Evolutionary conservation across 176 grass and related monocot species (phyloP).

Genomic region (Themeda triandra): DNA sequence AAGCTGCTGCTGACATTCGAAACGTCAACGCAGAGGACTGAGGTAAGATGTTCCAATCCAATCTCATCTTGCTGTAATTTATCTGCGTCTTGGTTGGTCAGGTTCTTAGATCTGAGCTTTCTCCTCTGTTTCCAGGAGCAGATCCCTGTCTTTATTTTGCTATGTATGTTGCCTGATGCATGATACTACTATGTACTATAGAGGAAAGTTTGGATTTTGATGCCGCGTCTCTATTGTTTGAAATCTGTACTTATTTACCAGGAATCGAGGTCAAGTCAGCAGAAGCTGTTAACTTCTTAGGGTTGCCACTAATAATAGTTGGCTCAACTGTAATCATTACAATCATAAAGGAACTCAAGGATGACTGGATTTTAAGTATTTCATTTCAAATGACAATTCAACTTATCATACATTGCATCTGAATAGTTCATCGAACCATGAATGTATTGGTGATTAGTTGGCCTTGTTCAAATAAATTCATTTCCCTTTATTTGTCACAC

Average conservation of each 20-base stretch:
- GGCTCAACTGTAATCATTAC: not conserved
- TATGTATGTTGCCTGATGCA: not conserved
- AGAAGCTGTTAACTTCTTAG: not conserved
- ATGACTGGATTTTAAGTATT: not conserved
- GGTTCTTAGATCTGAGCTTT: not conserved
- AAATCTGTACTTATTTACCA: not conserved
- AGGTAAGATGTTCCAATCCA: not conserved
- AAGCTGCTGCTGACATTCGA: not conserved
- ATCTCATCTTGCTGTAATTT: not conserved
- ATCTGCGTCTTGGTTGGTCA: not conserved
- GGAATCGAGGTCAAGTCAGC: not conserved
- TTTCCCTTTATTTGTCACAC: not conserved
- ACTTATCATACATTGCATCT: not conserved
- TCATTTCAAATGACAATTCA: not conserved
- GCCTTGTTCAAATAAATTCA: not conserved
- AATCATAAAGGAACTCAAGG: too few species aligned
- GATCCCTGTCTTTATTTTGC: not conserved
- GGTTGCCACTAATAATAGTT: not conserved
- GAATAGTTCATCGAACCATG: not conserved
- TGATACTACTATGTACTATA: not conserved
- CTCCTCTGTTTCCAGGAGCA: not conserved
- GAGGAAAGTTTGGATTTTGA: not conserved
- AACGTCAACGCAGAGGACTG: not conserved
- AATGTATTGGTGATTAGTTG: not conserved
- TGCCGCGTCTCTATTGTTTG: not conserved